These are phyloP conservation scores for Phaeotremella fagi DNA, from an alignment of 768 basidiomycete species.

Conservation along the genomic window DNA sequence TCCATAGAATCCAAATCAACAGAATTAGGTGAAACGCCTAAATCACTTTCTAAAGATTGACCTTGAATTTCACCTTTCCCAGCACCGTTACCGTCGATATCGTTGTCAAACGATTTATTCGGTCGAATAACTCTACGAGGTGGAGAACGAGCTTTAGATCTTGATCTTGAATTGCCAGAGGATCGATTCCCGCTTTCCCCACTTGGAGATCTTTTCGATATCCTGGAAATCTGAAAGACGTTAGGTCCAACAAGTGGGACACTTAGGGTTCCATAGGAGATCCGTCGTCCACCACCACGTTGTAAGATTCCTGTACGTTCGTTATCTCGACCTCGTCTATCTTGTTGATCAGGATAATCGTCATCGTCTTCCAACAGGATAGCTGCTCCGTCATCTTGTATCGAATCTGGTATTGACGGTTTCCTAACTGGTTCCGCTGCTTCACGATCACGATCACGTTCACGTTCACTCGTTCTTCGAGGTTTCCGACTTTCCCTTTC, in stretches of 20 bases:
- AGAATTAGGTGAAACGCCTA: no score
- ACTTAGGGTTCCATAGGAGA: background rate
- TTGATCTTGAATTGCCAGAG: slow-evolving; percentile 26
- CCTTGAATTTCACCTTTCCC: no score
- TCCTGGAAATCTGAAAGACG: background rate
- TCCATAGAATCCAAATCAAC: no score
- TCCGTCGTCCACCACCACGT: background rate
- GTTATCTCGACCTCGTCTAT: background rate
- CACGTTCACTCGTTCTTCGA: no score
- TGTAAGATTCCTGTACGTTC: background rate
- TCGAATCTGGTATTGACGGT: slow-evolving; percentile 25
- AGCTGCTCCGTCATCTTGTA: slow-evolving; percentile 23
- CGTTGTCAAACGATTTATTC: no score
- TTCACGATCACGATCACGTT: no score
- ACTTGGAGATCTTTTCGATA: background rate
- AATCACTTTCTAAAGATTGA: no score
- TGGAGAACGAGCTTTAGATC: slow-evolving; percentile 36
- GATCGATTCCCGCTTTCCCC: background rate
- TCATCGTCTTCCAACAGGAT: slow-evolving; percentile 31
- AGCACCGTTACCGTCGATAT: no score
- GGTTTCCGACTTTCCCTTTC: slow-evolving; percentile 2
- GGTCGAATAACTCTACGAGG: slow-evolving; percentile 16
- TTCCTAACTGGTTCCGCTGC: slow-evolving; percentile 8
- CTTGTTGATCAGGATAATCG: slow-evolving; percentile 12
- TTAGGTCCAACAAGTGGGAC: background rate